Evolutionary conservation across 352 stramenopile genomes (phyloP).

Genomic region (Pythium volutum): DNA sequence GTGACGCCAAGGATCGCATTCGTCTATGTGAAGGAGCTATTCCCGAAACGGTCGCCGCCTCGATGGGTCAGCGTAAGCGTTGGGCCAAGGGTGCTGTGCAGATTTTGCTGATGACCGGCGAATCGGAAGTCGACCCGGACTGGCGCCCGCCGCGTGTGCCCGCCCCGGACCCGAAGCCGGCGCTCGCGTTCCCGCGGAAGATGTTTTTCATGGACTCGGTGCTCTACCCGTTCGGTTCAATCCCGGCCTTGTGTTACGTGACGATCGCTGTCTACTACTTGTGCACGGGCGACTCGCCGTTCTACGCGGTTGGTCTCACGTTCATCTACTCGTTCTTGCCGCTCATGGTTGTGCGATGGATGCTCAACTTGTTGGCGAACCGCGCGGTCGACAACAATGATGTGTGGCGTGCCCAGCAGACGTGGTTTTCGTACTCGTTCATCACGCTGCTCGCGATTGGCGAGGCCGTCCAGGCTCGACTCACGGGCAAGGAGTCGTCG

Average conservation of each 20-base stretch:
- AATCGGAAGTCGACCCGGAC: slow-evolving; percentile 86
- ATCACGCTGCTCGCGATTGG: slow-evolving; percentile 86
- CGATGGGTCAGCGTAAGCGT: slow-evolving; percentile 85
- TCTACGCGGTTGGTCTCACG: slow-evolving; percentile 76
- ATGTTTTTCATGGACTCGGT: slow-evolving; percentile 91
- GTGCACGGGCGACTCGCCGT: slow-evolving; percentile 78
- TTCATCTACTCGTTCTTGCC: slow-evolving; percentile 89
- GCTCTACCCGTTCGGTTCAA: slow-evolving; percentile 87
- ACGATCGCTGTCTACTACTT: slow-evolving; percentile 85
- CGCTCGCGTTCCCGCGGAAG: slow-evolving; percentile 77
- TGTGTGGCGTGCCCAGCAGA: slow-evolving; percentile 87
- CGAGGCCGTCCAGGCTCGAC: slow-evolving; percentile 69
- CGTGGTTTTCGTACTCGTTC: slow-evolving; percentile 90
- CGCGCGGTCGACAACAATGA: slow-evolving; percentile 88
- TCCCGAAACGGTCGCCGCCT: slow-evolving; percentile 80
- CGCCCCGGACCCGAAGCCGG: slow-evolving; percentile 79
- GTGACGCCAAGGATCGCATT: slow-evolving; percentile 82
- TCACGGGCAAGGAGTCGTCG: slow-evolving; percentile 84
- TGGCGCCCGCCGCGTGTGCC: slow-evolving; percentile 81
- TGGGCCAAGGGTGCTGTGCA: slow-evolving; percentile 88
- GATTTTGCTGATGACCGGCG: slow-evolving; percentile 88
- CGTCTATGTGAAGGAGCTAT: slow-evolving; percentile 81
- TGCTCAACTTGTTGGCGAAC: slow-evolving; percentile 84
- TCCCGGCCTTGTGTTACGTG: slow-evolving; percentile 84
- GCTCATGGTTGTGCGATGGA: slow-evolving; percentile 71